Evolutionary conservation across 2,329 filamentous ascomycete species (phyloP).

Genomic region (Neofusicoccum laricinum): DNA sequence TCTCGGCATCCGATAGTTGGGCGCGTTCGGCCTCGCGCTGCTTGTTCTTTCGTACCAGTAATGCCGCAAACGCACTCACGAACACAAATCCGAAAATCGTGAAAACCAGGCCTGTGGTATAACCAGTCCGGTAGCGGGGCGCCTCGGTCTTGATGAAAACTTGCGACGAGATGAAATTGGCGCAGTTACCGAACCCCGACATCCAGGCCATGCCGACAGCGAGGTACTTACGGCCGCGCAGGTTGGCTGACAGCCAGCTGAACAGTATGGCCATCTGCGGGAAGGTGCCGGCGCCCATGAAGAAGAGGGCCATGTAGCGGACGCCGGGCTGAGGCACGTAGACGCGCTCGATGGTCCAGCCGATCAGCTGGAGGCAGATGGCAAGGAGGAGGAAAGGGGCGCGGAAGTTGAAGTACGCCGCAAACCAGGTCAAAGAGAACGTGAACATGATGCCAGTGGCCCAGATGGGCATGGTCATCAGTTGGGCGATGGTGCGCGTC

Average conservation of each 20-base stretch:
- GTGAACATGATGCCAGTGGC: conserved; percentile 24
- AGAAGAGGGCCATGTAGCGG: conserved; percentile 28
- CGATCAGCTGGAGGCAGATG: conserved; percentile 18
- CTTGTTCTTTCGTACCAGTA: not conserved
- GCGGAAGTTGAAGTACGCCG: conserved; percentile 60
- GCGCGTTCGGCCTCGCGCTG: not conserved
- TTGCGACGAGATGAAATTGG: conserved; percentile 42
- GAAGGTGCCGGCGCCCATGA: conserved; percentile 25
- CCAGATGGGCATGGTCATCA: conserved; percentile 50
- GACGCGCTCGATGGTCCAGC: conserved; percentile 27
- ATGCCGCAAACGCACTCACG: not conserved
- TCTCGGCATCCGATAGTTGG: not conserved
- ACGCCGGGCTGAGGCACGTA: conserved; percentile 15
- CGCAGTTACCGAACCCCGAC: conserved; percentile 45
- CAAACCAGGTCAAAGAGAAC: conserved; percentile 50
- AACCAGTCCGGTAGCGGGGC: conserved; percentile 39
- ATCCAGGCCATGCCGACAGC: conserved; percentile 42
- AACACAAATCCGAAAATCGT: conserved; percentile 1
- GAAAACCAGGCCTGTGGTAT: conserved; percentile 36
- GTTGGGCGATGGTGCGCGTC: conserved; percentile 57
- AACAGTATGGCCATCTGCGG: conserved; percentile 29
- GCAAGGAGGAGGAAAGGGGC: conserved; percentile 43
- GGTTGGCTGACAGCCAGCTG: conserved; percentile 36
- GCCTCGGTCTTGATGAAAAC: conserved; percentile 41
- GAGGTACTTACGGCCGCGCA: conserved; percentile 38